Evolutionary conservation across 345 rosid genomes (phyloP).

Genomic region (Hibiscus tridactylites): DNA sequence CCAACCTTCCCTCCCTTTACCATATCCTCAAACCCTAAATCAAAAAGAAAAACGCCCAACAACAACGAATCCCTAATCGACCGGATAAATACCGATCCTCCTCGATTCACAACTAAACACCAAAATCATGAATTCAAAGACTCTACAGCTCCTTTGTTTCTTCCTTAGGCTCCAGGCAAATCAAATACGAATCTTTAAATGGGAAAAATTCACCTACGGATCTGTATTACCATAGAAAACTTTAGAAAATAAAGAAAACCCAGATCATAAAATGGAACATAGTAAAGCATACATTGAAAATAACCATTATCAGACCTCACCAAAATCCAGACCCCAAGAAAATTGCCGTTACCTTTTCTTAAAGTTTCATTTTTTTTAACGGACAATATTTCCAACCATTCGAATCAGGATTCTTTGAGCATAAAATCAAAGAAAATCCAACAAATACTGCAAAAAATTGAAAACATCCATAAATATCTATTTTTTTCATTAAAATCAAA

Average conservation of each 20-base stretch:
- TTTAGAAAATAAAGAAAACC: constrained; percentile 23
- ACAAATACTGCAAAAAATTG: not conserved
- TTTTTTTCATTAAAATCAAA: not conserved
- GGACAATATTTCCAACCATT: not conserved
- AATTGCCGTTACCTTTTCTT: constrained; percentile 21
- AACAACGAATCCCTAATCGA: constrained; percentile 22
- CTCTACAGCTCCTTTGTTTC: constrained; percentile 16
- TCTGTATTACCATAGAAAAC: constrained; percentile 15
- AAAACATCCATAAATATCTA: not conserved
- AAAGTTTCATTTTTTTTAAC: constrained; percentile 6
- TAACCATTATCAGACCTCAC: not conserved
- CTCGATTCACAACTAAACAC: constrained; percentile 12
- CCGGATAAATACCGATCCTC: constrained; percentile 14
- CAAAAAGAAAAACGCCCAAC: constrained; percentile 17
- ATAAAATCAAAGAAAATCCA: not conserved
- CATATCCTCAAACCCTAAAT: constrained; percentile 35
- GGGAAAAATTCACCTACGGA: constrained; percentile 7
- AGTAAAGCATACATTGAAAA: not conserved
- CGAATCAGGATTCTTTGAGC: constrained; percentile 7
- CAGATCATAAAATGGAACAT: constrained; percentile 17
- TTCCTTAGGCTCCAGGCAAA: constrained; percentile 23
- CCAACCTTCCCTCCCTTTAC: constrained; percentile 62
- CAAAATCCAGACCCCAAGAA: not conserved
- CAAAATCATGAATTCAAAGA: constrained; percentile 14
- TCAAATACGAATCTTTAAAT: constrained; percentile 24